Evolutionary conservation across 2,329 filamentous ascomycete species (phyloP).

Genomic region (Fusarium annulatum): DNA sequence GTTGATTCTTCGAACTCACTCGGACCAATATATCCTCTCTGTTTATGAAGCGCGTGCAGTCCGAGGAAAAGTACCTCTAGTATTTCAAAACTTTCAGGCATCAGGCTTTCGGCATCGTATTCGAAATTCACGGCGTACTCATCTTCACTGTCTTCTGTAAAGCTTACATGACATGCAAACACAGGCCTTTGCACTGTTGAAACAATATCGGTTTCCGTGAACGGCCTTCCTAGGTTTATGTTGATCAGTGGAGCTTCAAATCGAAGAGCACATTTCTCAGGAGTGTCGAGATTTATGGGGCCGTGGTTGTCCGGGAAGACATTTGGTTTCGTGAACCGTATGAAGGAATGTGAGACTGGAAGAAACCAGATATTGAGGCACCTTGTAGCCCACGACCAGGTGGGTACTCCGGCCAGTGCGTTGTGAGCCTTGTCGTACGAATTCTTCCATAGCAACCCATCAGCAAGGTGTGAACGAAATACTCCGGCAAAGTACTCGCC

Average conservation of each 20-base stretch:
- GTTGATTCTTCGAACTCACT: neutral
- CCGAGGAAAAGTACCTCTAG: neutral
- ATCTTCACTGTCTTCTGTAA: neutral
- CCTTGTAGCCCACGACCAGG: constrained; percentile 15
- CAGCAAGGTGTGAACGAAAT: constrained; percentile 1
- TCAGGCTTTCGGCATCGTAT: neutral
- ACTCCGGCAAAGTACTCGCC: constrained; percentile 15
- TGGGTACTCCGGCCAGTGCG: neutral
- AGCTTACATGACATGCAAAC: neutral
- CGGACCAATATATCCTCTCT: accelerated
- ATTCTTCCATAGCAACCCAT: constrained; percentile 9
- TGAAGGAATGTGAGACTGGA: neutral
- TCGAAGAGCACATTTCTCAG: neutral
- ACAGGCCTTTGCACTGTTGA: neutral
- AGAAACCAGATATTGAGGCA: neutral
- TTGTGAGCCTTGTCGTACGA: neutral
- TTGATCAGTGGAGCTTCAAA: neutral
- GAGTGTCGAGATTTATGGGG: neutral
- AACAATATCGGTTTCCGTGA: neutral
- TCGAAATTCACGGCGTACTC: neutral
- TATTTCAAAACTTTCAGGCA: neutral
- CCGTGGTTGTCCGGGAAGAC: neutral
- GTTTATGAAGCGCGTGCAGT: neutral
- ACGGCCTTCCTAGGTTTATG: neutral
- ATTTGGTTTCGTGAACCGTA: neutral